Evolutionary conservation across 2,329 filamentous ascomycete species (phyloP), one percentile per base, ranked within the genome.

Genomic region (Colletotrichum trifolii): DNA sequence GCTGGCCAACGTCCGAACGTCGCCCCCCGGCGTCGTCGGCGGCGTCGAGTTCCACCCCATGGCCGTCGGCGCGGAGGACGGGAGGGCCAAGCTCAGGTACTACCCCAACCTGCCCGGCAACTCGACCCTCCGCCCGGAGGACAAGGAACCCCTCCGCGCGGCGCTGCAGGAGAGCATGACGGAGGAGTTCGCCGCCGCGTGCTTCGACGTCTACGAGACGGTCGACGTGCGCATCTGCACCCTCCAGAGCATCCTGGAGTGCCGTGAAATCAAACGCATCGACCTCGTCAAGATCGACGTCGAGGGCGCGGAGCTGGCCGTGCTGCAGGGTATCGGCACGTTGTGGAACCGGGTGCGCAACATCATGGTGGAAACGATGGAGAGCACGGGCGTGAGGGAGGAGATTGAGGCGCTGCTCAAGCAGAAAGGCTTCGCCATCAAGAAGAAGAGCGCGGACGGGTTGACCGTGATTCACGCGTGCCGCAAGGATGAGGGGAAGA

Each of bases 251-350:
- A 67, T 73, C 15, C 45, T 71, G 49, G 40, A 62, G 7, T 13
- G 50, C 33, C 36, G 52, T 3, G 66, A 57, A 12, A 25, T 71
- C 33, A 50, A 49, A 10, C 54, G 58, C 8, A 70, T 73, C 42
- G 71, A 73, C 47, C 45, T 74, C n/a, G 59, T 74, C 52, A 74
- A 74, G 61, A 63, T 73, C 13, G 72, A 74, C 42, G 71, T 74
- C 6, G 72, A 73, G 56, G 69, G 70, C 12, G 65, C 52, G 6
- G 72, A 74, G 52, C 49, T 74, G 13, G 68, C 67, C 2, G 69
- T 72, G 5, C 50, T 73, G 2, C 38, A 53, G 2, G 72, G 71
- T 12, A 12, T 74, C 7, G 68, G 70, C 46, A 70, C 71, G 35
- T 43, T 73, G 48, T 73, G 70, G 71, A 40, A 13, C 2, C 53